These are phyloP conservation scores for Chaetomiaceae sp. DNA, from an alignment of 2,329 filamentous ascomycete genomes.

Conservation along the genomic window DNA sequence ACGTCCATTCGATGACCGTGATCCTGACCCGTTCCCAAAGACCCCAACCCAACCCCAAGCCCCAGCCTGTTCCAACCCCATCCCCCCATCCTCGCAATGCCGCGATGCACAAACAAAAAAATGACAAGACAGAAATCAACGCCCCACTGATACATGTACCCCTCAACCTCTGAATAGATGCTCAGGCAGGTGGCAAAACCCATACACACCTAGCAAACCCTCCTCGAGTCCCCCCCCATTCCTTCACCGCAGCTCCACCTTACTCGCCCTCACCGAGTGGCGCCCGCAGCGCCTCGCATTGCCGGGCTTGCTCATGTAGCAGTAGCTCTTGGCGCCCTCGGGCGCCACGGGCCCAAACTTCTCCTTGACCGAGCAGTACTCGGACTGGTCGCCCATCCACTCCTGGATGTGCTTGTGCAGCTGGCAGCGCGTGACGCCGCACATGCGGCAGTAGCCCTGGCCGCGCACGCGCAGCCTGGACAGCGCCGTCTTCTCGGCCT, in stretches of 20 bases:
- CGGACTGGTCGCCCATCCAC: conserved; percentile 52
- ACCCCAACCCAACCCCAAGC: no score
- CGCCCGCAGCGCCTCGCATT: conserved; percentile 55
- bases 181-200: no score
- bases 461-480: conserved; percentile 49
- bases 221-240: not conserved
- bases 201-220: no score
- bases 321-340: conserved; percentile 45
- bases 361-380: conserved; percentile 58
- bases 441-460: conserved; percentile 59
- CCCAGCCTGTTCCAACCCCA: no score
- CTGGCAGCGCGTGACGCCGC: conserved; percentile 56
- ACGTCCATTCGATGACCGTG: no score
- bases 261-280: conserved; percentile 33
- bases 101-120: no score
- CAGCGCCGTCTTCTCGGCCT: conserved; percentile 29
- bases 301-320: conserved; percentile 56
- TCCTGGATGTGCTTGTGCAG: conserved; percentile 57
- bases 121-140: no score
- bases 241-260: conserved; percentile 9
- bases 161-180: no score
- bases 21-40: no score
- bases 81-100: no score
- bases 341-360: conserved; percentile 49
- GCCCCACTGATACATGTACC: no score